These are phyloP conservation scores for Apiospora koreana DNA, from an alignment of 2,329 filamentous ascomycete species.

Conservation along the genomic window DNA sequence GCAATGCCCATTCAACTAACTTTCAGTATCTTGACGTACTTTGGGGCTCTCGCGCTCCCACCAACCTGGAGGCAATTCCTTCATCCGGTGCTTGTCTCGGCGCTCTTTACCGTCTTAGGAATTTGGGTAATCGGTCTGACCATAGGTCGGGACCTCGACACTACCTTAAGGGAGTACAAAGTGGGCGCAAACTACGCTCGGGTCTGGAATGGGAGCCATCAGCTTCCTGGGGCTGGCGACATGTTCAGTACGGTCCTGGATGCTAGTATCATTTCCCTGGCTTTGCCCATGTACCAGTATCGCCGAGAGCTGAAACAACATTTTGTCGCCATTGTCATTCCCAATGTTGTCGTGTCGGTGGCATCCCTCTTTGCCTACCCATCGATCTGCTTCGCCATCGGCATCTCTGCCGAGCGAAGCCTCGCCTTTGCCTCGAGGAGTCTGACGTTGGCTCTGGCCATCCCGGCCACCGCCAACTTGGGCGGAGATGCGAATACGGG, in stretches of 20 bases:
- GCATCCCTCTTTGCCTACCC: constrained; percentile 60
- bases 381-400: constrained; percentile 52
- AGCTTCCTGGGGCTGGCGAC: constrained; percentile 56
- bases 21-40: constrained; percentile 54
- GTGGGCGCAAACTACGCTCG: constrained; percentile 54
- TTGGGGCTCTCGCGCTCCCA: constrained; percentile 50
- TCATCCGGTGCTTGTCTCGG: constrained; percentile 60
- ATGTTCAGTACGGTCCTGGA: constrained; percentile 56
- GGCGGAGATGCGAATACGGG: constrained; percentile 58
- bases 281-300: constrained; percentile 63
- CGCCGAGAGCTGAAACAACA: constrained; percentile 55
- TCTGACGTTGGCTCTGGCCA: constrained; percentile 61
- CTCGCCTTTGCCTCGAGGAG: constrained; percentile 59
- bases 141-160: constrained; percentile 39
- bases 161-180: constrained; percentile 48
- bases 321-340: constrained; percentile 54
- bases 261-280: constrained; percentile 59
- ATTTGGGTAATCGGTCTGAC: constrained; percentile 55
- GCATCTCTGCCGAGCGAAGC: constrained; percentile 52
- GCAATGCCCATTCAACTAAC: constrained; percentile 48
- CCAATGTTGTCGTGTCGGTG: constrained; percentile 52
- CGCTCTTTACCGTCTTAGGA: constrained; percentile 51
- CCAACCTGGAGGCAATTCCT: constrained; percentile 50
- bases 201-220: constrained; percentile 45
- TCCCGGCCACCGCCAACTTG: constrained; percentile 56